Evolutionary conservation across 2,329 filamentous ascomycete genomes (phyloP).

Genomic region (Monilinia polystroma): DNA sequence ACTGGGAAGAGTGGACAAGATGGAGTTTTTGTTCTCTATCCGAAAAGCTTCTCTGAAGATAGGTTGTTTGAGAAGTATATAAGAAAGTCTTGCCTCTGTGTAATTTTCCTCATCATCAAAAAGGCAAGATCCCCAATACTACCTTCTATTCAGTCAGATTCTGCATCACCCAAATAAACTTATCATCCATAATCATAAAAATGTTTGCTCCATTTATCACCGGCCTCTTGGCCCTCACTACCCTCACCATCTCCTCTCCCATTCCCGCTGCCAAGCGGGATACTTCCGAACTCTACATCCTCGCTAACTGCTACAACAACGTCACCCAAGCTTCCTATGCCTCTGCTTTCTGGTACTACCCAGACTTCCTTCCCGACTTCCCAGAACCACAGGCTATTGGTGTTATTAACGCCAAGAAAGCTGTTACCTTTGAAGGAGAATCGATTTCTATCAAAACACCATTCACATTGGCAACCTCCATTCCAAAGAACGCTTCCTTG

Average conservation of each 20-base stretch:
- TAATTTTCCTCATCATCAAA: not conserved
- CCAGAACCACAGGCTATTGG: slow-evolving; percentile 14
- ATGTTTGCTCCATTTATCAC: slow-evolving; percentile 18
- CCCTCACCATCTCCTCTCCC: slow-evolving; percentile 8
- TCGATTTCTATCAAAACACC: not conserved
- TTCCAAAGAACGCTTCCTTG: not conserved
- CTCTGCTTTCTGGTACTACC: slow-evolving; percentile 22
- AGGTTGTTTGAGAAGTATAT: not conserved
- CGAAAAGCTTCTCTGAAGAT: not conserved
- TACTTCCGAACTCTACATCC: slow-evolving; percentile 19
- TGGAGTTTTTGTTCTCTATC: not conserved
- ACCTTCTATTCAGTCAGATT: not conserved
- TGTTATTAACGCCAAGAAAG: slow-evolving; percentile 5
- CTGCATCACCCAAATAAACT: not conserved
- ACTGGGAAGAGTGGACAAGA: not conserved
- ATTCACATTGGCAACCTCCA: not conserved
- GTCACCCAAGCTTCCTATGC: slow-evolving; percentile 13
- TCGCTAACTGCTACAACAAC: slow-evolving; percentile 20
- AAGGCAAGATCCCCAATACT: not conserved
- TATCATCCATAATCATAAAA: not conserved
- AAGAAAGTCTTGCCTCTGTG: slow-evolving; percentile 9
- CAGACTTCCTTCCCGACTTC: slow-evolving; percentile 15
- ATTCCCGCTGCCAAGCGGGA: slow-evolving; percentile 8
- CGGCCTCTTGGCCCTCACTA: slow-evolving; percentile 3
- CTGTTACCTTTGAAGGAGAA: slow-evolving; percentile 5